Evolutionary conservation across 176 grass and related monocot genomes (phyloP), one percentile per base, ranked within the genome.

Genomic region (Neostapfia colusana): DNA sequence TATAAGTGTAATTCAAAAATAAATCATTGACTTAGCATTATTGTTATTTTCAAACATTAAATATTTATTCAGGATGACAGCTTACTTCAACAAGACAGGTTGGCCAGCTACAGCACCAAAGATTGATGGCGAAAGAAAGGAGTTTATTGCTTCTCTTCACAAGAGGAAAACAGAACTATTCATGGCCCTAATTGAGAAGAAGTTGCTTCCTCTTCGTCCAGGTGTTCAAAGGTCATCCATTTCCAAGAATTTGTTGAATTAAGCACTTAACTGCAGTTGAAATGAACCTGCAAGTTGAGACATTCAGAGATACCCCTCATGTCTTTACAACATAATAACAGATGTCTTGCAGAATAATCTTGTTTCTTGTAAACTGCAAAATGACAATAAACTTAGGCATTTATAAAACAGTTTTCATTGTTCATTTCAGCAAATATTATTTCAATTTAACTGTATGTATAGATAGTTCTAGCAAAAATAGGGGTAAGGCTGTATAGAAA

Each of bases 151-250:
- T 80, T 90, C 91, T 66, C 85, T 98, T 81, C 95, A 98, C 76
- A 94, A 98, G 67, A 92, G 87, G 82, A 98, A 98, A 84, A 98
- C 95, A 38, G 89, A 98, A 81, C 62, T 92, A 65, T 98, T 98
- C 66, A 98, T 98, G 95, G 79, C 72, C 24, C 82, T 98, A 38
- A 94, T 98, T 77, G 95, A 98, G 88, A 98, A 94, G 70, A 98
- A 81, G 78, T 73, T 98, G 45, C 95, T 98, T 86, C 95, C 95
- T 85, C 95, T 94, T 23, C 91, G 95, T 42, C 95, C 91, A 69
- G 95, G 91, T 70, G 95, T 98, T 89, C 86, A 93, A 89, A 92
- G 95, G 95, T 98, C 23, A 56, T 67, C 8, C 17, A 73, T 71
- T 89, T 84, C 64, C 35, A 81, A 67, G 37, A 80, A 59, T 77